Percentiles rank a stretch among this genome's conserved stretches.
phyloP scores from a whole-genome alignment of 1,284 basidiomycete species.

The Tilletia caries region DNA sequence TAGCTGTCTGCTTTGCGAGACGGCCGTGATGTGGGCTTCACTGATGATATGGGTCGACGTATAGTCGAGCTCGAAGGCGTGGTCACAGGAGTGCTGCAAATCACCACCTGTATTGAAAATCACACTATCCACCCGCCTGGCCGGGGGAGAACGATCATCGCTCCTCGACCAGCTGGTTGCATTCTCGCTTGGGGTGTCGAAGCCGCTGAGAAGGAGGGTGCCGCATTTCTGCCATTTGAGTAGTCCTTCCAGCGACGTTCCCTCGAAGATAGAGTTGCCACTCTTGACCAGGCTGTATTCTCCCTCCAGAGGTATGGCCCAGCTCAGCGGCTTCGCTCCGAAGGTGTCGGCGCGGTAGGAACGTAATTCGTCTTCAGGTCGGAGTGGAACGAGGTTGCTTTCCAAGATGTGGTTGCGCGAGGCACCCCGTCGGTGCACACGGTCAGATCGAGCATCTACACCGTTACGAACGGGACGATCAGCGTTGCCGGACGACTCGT shows the following conservation, averaged over 20 bases:
- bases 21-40: neutral
- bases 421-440: too few relatives aligned
- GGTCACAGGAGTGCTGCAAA: neutral
- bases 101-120: neutral
- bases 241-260: neutral
- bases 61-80: neutral
- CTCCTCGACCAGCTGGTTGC: neutral
- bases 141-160: neutral
- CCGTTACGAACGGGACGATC: too few relatives aligned
- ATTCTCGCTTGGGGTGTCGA: neutral
- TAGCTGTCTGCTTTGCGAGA: neutral
- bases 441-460: too few relatives aligned
- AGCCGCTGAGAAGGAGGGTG: neutral
- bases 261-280: neutral
- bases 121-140: too few relatives aligned
- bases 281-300: neutral
- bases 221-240: neutral
- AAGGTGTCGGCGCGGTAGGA: neutral
- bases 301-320: neutral
- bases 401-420: too few relatives aligned
- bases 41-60: neutral
- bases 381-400: neutral
- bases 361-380: neutral
- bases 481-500: too few relatives aligned
- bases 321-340: neutral